Base-by-base conservation (phyloP, 148 eudicot genomes). In the Linanthus parryae region DNA sequence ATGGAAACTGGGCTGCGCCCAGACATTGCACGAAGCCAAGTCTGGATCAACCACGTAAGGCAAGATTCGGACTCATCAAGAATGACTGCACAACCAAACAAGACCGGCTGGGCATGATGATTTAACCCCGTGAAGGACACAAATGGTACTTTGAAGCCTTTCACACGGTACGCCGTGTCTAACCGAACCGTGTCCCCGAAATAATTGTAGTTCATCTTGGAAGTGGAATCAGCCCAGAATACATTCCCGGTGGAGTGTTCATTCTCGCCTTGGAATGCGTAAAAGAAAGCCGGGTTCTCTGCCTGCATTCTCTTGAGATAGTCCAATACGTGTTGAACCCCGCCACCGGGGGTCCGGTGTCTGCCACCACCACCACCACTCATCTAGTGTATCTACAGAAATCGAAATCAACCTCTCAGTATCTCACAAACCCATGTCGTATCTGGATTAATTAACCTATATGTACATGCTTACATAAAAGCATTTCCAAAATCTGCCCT, bases 21-120 rank as follows among this genome's bases (percentile, higher is more conserved):
- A 27, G 52, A 44, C 63, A 65, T 57, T 5, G 70, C 70, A 39
- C 44, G 50, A 42, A 65, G 58, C 70, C 70, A 65, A 14, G 70
- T 65, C 17, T 58, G 58, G 31, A 65, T 45, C 20, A 65, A 53
- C 70, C 70, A 58, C 8, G 51, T 21, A 19, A 58, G 35, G 17
- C 63, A 44, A n/a, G 58, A 25, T 34, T 65, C 70, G 9, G 57
- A 49, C 42, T 57, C 63, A 20, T 58, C 30, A 8, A 65, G 16
- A 18, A 65, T 57, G 10, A 65, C 43, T n/a, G 63, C 70, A 20
- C 63, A 58, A 39, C 63, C 62, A 50, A 65, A 57, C 44, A 65
- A 41, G 17, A 65, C 46, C 0, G 69, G 69, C 26, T 65, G 63
- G 2, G 58, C 44, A 13, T 65, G 70, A 52, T 65, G 70, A 52